These are phyloP conservation scores for Cardamine chenopodiifolia DNA, from an alignment of 345 rosid genomes.

Conservation along the genomic window DNA sequence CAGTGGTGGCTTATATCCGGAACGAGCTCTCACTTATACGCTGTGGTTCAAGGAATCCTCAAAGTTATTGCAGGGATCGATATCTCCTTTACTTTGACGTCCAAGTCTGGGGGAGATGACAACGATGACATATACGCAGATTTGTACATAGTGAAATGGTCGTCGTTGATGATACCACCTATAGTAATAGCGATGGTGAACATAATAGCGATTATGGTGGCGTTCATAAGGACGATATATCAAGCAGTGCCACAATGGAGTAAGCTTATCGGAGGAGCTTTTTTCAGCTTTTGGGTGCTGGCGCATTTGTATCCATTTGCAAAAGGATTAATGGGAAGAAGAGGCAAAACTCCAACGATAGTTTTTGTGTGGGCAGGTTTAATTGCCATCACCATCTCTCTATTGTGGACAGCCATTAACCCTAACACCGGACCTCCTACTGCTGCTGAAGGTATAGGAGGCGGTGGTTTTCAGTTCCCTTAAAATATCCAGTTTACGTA, in stretches of 20 bases:
- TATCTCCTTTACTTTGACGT: constrained; percentile 86
- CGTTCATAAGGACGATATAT: constrained; percentile 71
- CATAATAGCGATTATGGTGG: constrained; percentile 69
- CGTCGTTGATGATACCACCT: constrained; percentile 85
- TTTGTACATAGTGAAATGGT: constrained; percentile 83
- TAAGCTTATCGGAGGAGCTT: constrained; percentile 87
- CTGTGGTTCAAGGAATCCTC: constrained; percentile 80
- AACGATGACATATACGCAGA: constrained; percentile 78
- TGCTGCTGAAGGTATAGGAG: constrained; percentile 38
- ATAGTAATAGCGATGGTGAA: constrained; percentile 90
- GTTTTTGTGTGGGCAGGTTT: constrained; percentile 95
- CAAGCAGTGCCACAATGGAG: constrained; percentile 74
- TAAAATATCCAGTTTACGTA: constrained; percentile 16
- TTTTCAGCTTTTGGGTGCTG: constrained; percentile 95
- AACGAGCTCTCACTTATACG: constrained; percentile 89
- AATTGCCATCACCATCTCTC: constrained; percentile 79
- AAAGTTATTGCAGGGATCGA: constrained; percentile 91
- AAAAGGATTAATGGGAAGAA: constrained; percentile 93
- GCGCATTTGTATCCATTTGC: constrained; percentile 94
- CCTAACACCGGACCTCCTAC: constrained; percentile 47
- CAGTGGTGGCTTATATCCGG: constrained; percentile 95
- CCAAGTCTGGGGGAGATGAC: constrained; percentile 79
- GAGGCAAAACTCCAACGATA: constrained; percentile 89
- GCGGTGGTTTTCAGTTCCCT: constrained; percentile 67
- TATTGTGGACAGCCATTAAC: constrained; percentile 77